A percentile compares a stretch with the other conserved stretches of the same genome.
Evolutionary conservation across 768 basidiomycete species (phyloP).

Genomic region (Calocera cornea): DNA sequence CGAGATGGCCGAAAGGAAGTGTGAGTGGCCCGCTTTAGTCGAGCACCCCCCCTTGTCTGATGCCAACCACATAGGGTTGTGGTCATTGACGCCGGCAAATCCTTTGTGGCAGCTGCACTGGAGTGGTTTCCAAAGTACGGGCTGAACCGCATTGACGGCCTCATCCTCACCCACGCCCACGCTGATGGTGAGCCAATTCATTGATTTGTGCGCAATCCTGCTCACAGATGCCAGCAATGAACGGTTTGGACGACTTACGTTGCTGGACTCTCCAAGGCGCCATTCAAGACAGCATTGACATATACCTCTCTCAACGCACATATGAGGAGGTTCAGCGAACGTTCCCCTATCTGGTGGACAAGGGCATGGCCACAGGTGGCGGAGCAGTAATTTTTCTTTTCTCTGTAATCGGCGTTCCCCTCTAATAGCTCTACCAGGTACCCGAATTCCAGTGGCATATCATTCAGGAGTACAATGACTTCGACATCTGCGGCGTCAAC

Average conservation of each 20-base stretch:
- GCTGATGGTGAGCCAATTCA: constrained; percentile 44
- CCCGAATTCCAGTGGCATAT: constrained; percentile 77
- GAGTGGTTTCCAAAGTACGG: constrained; percentile 56
- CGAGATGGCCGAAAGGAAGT: constrained; percentile 30
- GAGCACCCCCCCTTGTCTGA: not conserved
- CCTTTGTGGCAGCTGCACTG: constrained; percentile 46
- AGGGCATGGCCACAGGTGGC: constrained; percentile 63
- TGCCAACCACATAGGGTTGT: constrained; percentile 40
- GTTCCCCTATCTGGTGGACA: constrained; percentile 71
- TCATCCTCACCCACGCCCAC: constrained; percentile 80
- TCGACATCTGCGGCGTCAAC: constrained; percentile 49
- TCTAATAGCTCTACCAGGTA: constrained; percentile 35
- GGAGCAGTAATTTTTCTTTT: constrained; percentile 42
- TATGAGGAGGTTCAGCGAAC: constrained; percentile 50
- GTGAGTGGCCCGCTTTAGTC: constrained; percentile 33
- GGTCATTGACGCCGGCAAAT: constrained; percentile 76
- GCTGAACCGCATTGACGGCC: constrained; percentile 53
- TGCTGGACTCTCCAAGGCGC: constrained; percentile 57
- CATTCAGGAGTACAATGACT: constrained; percentile 51
- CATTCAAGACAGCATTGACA: constrained; percentile 59
- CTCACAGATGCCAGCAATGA: constrained; percentile 44
- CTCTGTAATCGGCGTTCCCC: not conserved
- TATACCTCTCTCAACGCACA: constrained; percentile 56
- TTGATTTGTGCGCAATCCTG: not conserved
- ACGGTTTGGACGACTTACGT: constrained; percentile 79